These are phyloP conservation scores for Phytophthora citrophthora DNA, from an alignment of 352 stramenopile species.

Conservation along the genomic window DNA sequence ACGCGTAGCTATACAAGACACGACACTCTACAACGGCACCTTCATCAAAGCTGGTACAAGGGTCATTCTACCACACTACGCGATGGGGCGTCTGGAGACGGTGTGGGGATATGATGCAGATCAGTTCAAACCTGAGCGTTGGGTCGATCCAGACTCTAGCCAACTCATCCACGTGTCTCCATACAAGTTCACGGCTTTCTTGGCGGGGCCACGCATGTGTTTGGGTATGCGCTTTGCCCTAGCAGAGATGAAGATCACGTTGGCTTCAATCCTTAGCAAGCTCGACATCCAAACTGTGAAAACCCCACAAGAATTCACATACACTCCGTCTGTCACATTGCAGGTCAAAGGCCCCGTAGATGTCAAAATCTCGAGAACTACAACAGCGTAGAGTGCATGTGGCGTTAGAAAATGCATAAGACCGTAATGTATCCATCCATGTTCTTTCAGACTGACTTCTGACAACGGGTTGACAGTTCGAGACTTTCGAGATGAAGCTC, in stretches of 20 bases:
- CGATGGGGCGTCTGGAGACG: slow-evolving; percentile 52
- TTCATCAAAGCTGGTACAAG: slow-evolving; percentile 58
- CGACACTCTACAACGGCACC: slow-evolving; percentile 71
- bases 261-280: slow-evolving; percentile 56
- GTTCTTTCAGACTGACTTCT: slow-evolving; percentile 13
- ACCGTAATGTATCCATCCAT: slow-evolving; percentile 1
- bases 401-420: background rate
- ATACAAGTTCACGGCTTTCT: slow-evolving; percentile 53
- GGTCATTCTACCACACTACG: slow-evolving; percentile 67
- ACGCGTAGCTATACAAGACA: slow-evolving; percentile 52
- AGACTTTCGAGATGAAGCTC: slow-evolving; percentile 22
- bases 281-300: slow-evolving; percentile 50
- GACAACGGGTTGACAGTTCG: background rate
- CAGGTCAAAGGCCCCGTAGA: slow-evolving; percentile 44
- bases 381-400: background rate
- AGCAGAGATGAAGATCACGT: slow-evolving; percentile 42
- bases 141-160: slow-evolving; percentile 43
- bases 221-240: slow-evolving; percentile 43
- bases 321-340: slow-evolving; percentile 54
- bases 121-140: slow-evolving; percentile 67
- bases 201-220: slow-evolving; percentile 52
- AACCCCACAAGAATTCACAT: slow-evolving; percentile 43
- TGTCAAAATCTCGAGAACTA: slow-evolving; percentile 11
- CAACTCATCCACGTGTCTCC: slow-evolving; percentile 35
- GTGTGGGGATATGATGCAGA: slow-evolving; percentile 54